Conservation (phyloP, 768 basidiomycete genomes). For the Gelatoporia subvermispora region DNA sequence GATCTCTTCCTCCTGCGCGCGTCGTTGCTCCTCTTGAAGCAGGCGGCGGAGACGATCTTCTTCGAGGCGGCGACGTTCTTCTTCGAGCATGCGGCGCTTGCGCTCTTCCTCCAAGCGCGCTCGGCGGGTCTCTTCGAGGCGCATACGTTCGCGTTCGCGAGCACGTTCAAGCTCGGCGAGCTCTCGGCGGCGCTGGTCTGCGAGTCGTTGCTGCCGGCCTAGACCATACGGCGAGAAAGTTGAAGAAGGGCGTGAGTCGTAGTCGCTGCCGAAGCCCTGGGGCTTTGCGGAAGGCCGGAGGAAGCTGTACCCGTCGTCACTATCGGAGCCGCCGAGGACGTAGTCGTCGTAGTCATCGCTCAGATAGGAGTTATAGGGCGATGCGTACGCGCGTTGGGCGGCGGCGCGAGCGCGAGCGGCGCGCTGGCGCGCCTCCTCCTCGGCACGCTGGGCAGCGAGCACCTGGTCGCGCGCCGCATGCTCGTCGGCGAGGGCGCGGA, state of each 20-base stretch:
- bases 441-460: constrained; percentile 20
- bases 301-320: constrained; percentile 5
- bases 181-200: constrained; percentile 8
- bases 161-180: constrained; percentile 8
- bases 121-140: constrained; percentile 11
- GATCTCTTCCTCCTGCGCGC: constrained; percentile 10
- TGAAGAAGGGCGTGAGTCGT: constrained; percentile 1
- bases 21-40: constrained; percentile 15
- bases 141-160: constrained; percentile 4
- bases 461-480: constrained; percentile 24
- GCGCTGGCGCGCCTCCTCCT: constrained; percentile 24
- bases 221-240: not conserved
- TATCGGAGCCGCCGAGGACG: constrained; percentile 9
- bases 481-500: constrained; percentile 23
- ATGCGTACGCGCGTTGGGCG: constrained; percentile 15
- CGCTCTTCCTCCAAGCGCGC: constrained; percentile 18
- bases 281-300: constrained; percentile 6
- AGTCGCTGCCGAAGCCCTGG: constrained; percentile 3
- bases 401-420: constrained; percentile 22
- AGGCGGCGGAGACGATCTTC: constrained; percentile 17
- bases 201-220: constrained; percentile 1
- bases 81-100: constrained; percentile 17
- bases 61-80: constrained; percentile 14
- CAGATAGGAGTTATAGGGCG: constrained; percentile 19
- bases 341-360: constrained; percentile 15